A percentile compares a stretch with the other conserved stretches of the same genome.
These are phyloP conservation scores for Ascoidea rubescens DNA, from an alignment of 805 yeast species.

Conservation along the genomic window DNA sequence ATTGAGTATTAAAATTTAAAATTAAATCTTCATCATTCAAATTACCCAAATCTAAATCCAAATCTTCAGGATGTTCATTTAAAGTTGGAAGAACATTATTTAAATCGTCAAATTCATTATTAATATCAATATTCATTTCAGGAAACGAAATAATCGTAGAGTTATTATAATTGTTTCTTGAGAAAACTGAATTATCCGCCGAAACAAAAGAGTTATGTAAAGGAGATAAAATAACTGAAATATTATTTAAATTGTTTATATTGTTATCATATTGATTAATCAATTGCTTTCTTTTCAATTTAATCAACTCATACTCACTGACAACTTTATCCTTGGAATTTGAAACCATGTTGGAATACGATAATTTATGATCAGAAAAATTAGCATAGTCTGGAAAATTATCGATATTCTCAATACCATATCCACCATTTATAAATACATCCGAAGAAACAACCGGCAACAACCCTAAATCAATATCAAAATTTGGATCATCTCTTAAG, in stretches of 20 bases:
- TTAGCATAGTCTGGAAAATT: background rate
- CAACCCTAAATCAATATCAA: conserved; percentile 20
- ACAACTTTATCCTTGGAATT: background rate
- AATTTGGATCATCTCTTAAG: conserved; percentile 24
- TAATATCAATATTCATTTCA: background rate
- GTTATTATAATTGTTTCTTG: background rate
- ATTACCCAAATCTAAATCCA: background rate
- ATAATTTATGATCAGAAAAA: background rate
- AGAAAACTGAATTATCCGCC: background rate
- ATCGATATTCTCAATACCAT: background rate
- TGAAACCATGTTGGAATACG: background rate
- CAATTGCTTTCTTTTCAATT: no score
- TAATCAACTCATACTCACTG: background rate
- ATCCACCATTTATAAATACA: background rate
- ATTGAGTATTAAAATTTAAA: background rate
- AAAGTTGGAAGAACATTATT: no score
- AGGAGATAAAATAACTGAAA: no score
- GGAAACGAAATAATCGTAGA: background rate
- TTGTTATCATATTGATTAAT: no score
- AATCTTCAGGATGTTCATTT: background rate
- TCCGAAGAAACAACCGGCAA: conserved; percentile 12
- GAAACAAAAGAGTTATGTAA: no score
- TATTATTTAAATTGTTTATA: no score
- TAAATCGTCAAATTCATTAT: background rate
- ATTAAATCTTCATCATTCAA: background rate